A percentile compares a stretch with the other conserved stretches of the same genome.
These are phyloP conservation scores for Silene coronaria DNA, from an alignment of 179 eudicot species.

Conservation along the genomic window DNA sequence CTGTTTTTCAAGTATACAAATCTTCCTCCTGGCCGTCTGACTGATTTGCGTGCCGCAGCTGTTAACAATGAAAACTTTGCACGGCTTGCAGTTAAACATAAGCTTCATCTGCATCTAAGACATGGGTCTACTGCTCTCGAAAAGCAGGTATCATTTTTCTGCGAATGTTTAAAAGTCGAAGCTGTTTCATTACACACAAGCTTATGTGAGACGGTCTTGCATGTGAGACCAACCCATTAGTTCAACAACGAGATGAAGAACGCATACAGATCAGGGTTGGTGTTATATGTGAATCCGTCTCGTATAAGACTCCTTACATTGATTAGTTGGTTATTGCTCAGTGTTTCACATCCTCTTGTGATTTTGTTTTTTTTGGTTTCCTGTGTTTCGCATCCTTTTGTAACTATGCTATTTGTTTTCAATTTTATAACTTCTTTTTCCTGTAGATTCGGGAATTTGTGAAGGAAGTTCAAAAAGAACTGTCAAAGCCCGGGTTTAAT, in stretches of 20 bases:
- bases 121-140: constrained; percentile 98
- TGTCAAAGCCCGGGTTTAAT: constrained; percentile 70
- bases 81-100: constrained; percentile 87
- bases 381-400: neutral
- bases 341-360: neutral
- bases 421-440: neutral
- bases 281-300: too few species aligned
- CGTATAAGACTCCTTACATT: too few species aligned
- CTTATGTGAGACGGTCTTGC: neutral
- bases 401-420: neutral
- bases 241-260: too few species aligned
- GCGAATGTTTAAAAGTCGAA: neutral
- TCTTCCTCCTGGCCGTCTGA: constrained; percentile 95
- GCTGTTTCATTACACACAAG: neutral
- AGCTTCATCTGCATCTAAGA: constrained; percentile 82
- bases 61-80: constrained; percentile 99
- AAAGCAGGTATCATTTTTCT: constrained; percentile 60
- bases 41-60: constrained; percentile 99
- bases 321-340: neutral
- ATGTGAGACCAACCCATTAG: too few species aligned
- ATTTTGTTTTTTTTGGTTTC: neutral
- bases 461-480: constrained; percentile 71
- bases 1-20: constrained; percentile 88
- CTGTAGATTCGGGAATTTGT: constrained; percentile 85
- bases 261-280: too few species aligned